Percentiles rank a stretch among this genome's conserved stretches.
phyloP scores from a whole-genome alignment of 1,284 basidiomycete genomes.

The Tremellales sp. region DNA sequence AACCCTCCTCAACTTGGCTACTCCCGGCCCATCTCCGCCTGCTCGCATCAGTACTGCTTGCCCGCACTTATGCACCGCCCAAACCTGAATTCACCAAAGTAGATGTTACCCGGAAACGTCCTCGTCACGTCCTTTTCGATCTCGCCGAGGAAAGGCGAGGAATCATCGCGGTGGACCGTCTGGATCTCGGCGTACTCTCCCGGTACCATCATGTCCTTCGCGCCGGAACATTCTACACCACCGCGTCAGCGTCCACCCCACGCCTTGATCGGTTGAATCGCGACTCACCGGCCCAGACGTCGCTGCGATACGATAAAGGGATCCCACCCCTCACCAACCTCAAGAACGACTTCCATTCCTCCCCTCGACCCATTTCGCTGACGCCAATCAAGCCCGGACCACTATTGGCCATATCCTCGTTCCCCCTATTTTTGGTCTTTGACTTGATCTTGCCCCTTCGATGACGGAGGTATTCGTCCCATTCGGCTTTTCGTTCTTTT shows the following conservation, averaged over 20 bases:
- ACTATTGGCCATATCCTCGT: constrained; percentile 58
- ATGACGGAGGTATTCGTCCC: constrained; percentile 59
- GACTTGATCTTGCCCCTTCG: constrained; percentile 8
- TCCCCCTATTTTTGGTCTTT: constrained; percentile 30
- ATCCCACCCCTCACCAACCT: constrained; percentile 76
- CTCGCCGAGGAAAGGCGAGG: constrained; percentile 63
- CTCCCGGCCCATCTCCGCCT: constrained; percentile 66
- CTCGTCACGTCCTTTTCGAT: constrained; percentile 90
- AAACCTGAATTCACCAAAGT: constrained; percentile 66
- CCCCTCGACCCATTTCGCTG: constrained; percentile 72
- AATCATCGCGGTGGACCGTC: constrained; percentile 55
- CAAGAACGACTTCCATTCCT: constrained; percentile 75
- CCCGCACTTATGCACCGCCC: neutral
- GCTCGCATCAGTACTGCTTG: neutral
- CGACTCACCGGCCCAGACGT: constrained; percentile 54
- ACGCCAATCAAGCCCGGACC: constrained; percentile 76
- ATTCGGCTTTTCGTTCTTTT: constrained; percentile 65
- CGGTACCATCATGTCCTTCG: constrained; percentile 84
- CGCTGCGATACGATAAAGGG: constrained; percentile 79
- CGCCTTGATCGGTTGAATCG: neutral
- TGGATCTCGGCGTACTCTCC: constrained; percentile 85
- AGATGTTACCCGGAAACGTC: constrained; percentile 94
- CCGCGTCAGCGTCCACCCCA: neutral
- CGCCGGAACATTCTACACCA: constrained; percentile 77
- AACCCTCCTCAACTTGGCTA: constrained; percentile 83